Evolutionary conservation across 805 yeast genomes (phyloP).

Genomic region (Kregervanrija delftensis): DNA sequence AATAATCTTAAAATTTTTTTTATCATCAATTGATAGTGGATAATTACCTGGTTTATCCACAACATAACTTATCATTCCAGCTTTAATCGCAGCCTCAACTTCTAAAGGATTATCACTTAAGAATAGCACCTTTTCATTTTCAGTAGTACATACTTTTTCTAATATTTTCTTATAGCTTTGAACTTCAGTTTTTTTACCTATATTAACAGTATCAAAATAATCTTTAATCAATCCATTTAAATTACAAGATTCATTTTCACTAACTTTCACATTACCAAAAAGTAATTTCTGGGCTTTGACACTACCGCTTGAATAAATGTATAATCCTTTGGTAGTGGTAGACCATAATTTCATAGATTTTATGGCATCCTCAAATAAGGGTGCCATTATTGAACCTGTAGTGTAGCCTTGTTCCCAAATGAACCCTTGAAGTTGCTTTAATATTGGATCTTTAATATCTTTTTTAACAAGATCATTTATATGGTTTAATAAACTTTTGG

Average conservation of each 20-base stretch:
- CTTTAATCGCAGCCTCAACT: constrained; percentile 63
- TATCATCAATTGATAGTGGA: constrained; percentile 34
- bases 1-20: constrained; percentile 19
- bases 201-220: constrained; percentile 79
- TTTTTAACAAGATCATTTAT: constrained; percentile 48
- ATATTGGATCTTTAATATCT: constrained; percentile 71
- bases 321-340: constrained; percentile 31
- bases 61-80: constrained; percentile 52
- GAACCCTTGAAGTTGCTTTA: constrained; percentile 76
- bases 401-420: constrained; percentile 80
- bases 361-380: constrained; percentile 69
- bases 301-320: constrained; percentile 86
- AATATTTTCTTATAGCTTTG: constrained; percentile 57
- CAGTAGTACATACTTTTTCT: constrained; percentile 10
- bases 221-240: constrained; percentile 49
- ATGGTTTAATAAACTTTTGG: constrained; percentile 34
- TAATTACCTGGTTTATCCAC: constrained; percentile 76
- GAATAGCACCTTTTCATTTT: constrained; percentile 42
- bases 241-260: constrained; percentile 33
- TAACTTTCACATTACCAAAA: constrained; percentile 50
- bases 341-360: constrained; percentile 42
- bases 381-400: constrained; percentile 70
- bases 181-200: constrained; percentile 61
- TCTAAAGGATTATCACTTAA: constrained; percentile 78
- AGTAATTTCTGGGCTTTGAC: constrained; percentile 79